Base-by-base conservation (phyloP, 192 early-diverging fungal species). In the Umbelopsis vinacea region DNA sequence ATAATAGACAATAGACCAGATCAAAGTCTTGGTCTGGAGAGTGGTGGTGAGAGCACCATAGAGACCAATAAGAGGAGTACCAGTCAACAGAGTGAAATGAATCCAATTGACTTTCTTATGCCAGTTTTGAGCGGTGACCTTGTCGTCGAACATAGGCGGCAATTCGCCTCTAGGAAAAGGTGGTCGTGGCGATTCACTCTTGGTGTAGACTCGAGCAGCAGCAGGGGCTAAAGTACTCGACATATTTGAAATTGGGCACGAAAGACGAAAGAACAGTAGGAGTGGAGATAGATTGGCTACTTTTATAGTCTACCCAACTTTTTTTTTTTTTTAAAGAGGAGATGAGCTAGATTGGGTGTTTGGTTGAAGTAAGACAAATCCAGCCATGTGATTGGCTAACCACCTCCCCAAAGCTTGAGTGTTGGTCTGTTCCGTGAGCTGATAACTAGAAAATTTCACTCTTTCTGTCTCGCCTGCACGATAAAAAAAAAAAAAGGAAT, bases 31-130 rank as follows among this genome's bases (percentile, higher is more conserved):
- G 22, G 57, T 53, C 43, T 75, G 76, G 48, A 96, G 69, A 46
- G 87, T 79, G 14, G 93, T 93, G 53, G 89, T 94, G 33, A 90
- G 73, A 46, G 91, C 53, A 72, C 94, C 93, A 73, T 96, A 95
- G 23, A 95, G 69, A 46, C 92, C 92, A 47, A 95, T 79, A 43
- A 96, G 63, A 24, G 97, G 97, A 12, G 93, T 91, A 21, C 79
- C 67, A 35, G 79, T 74, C n/a, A 94, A 82, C 66, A 92, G 73
- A 48, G 87, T 75, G 12, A 85, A 57, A 45, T 94, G 91, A 38
- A 89, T 81, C 90, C 91, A 94, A 79, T 92, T 88, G 68, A 92
- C 73, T 23, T 83, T 77, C 72, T 89, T 79, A 72, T 83, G 72
- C 79, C 83, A 83, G 73, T 89, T 89, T n/a, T 68, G 68, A 47